phyloP scores from a whole-genome alignment of 78 protist genomes.

The Dictyostelium brefeldianum region DNA sequence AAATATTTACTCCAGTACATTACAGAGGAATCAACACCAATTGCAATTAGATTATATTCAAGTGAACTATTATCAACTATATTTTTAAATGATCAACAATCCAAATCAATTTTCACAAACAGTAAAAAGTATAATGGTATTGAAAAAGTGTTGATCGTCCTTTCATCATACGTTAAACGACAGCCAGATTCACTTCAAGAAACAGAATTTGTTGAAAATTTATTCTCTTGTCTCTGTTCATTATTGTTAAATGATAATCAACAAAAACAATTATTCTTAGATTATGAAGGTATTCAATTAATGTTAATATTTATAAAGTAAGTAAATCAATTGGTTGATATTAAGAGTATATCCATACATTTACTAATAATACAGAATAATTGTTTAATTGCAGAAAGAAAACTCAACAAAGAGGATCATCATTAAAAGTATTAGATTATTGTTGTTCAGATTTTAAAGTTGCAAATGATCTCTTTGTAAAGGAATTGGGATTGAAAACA shows the following conservation, averaged over 20 bases:
- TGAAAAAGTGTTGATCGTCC: slow-evolving; percentile 37
- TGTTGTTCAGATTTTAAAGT: not conserved
- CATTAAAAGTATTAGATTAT: slow-evolving; percentile 63
- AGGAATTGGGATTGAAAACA: slow-evolving; percentile 74
- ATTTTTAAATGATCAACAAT: slow-evolving; percentile 21
- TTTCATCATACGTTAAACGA: slow-evolving; percentile 32
- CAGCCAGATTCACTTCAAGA: slow-evolving; percentile 58
- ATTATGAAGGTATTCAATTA: slow-evolving; percentile 82
- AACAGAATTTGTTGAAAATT: slow-evolving; percentile 67
- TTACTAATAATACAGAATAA: no score
- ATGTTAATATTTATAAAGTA: slow-evolving; percentile 85
- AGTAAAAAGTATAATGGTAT: slow-evolving; percentile 38
- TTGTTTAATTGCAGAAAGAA: no score
- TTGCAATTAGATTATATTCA: slow-evolving; percentile 37
- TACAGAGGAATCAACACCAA: not conserved
- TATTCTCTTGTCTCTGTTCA: slow-evolving; percentile 62
- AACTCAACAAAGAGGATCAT: slow-evolving; percentile 65
- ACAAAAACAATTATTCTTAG: slow-evolving; percentile 42
- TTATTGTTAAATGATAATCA: not conserved
- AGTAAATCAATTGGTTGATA: not conserved
- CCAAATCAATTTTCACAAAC: slow-evolving; percentile 1
- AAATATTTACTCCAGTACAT: slow-evolving; percentile 6
- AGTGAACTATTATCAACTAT: slow-evolving; percentile 71
- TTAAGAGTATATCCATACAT: no score
- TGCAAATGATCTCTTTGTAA: slow-evolving; percentile 29